Conservation (phyloP, 164 flowering plant species). For the Chloranthus sessilifolius region DNA sequence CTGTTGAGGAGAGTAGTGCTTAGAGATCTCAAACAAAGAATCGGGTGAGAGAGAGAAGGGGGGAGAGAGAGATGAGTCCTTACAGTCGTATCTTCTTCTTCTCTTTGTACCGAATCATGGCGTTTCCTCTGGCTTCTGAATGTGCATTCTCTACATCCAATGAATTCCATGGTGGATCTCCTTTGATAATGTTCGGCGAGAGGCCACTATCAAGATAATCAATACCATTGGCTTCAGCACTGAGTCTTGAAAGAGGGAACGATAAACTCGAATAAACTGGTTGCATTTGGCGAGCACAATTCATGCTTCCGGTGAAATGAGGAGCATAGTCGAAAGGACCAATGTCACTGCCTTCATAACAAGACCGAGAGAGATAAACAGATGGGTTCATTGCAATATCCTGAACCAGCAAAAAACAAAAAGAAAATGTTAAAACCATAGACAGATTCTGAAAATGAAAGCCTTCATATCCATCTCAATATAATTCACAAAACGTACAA, state of each 20-base stretch:
- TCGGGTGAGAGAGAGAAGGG: no score
- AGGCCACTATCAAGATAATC: conserved; percentile 33
- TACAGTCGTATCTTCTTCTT: conserved; percentile 43
- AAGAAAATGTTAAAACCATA: no score
- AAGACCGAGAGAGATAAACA: conserved; percentile 1
- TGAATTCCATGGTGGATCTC: conserved; percentile 18
- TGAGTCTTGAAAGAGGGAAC: conserved; percentile 37
- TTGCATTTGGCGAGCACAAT: conserved; percentile 13
- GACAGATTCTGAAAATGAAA: neutral
- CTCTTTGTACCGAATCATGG: conserved; percentile 36
- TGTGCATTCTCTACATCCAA: conserved; percentile 20
- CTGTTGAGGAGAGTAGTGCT: no score
- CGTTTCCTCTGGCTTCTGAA: conserved; percentile 27
- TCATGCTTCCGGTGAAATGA: conserved; percentile 11
- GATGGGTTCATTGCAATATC: conserved; percentile 31
- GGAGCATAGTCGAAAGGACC: conserved; percentile 20
- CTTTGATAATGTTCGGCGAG: conserved; percentile 21
- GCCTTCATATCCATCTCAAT: neutral
- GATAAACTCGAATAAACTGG: conserved; percentile 29
- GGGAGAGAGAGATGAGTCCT: conserved; percentile 20
- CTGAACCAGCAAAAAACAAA: conserved; percentile 20
- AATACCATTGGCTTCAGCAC: conserved; percentile 28
- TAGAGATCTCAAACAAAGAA: no score
- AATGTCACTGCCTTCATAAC: conserved; percentile 10
- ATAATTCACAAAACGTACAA: no score